Evolutionary conservation across 2,329 filamentous ascomycete genomes (phyloP).

Genomic region (Pseudophaeomoniella oleicola): DNA sequence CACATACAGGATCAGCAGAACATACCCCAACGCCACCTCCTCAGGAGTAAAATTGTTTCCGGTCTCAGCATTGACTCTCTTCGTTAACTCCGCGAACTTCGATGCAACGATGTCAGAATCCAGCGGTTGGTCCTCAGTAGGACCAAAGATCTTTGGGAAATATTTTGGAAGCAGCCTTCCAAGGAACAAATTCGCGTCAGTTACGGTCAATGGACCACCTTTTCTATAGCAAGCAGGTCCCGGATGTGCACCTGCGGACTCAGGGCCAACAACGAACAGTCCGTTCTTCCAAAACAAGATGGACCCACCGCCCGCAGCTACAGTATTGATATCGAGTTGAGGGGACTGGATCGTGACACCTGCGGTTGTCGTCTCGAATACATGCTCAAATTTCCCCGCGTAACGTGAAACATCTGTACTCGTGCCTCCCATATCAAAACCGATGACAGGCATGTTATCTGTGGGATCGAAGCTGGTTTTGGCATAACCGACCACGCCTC

Average conservation of each 20-base stretch:
- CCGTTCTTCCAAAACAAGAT: slow-evolving; percentile 68
- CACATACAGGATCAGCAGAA: no score
- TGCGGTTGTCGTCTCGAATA: slow-evolving; percentile 74
- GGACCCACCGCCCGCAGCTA: slow-evolving; percentile 55
- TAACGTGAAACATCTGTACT: slow-evolving; percentile 75
- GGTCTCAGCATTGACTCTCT: slow-evolving; percentile 38
- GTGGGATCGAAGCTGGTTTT: slow-evolving; percentile 63
- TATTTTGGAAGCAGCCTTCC: slow-evolving; percentile 56
- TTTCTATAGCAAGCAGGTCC: slow-evolving; percentile 87
- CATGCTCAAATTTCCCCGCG: slow-evolving; percentile 68
- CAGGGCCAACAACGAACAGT: slow-evolving; percentile 77
- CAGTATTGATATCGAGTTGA: slow-evolving; percentile 76
- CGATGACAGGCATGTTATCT: slow-evolving; percentile 70
- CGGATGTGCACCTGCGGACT: slow-evolving; percentile 77
- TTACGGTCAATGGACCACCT: slow-evolving; percentile 79
- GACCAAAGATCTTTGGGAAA: slow-evolving; percentile 78
- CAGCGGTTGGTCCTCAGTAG: slow-evolving; percentile 64
- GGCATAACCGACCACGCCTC: slow-evolving; percentile 81
- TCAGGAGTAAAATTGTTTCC: slow-evolving; percentile 16
- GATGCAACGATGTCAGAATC: slow-evolving; percentile 25
- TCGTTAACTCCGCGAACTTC: slow-evolving; percentile 28
- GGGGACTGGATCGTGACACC: slow-evolving; percentile 75
- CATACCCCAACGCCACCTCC: slow-evolving; percentile 41
- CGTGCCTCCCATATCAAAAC: slow-evolving; percentile 61
- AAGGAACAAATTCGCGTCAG: slow-evolving; percentile 77